Percentiles rank a stretch among this genome's conserved stretches.
phyloP scores from a whole-genome alignment of 116 monocot species.

The Cymodocea nodosa region DNA sequence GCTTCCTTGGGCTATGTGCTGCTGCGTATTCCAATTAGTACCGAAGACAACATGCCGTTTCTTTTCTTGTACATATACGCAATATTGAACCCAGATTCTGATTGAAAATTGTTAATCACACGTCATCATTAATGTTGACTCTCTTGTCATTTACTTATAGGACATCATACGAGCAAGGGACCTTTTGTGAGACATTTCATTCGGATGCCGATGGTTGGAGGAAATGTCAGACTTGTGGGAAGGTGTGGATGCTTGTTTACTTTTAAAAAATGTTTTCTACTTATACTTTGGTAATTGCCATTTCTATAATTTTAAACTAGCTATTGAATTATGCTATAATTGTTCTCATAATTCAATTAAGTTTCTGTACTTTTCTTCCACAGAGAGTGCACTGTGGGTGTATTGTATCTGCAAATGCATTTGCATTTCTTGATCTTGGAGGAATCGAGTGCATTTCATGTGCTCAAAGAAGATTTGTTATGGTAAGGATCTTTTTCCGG shows the following conservation, averaged over 20 bases:
- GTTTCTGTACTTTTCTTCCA: not conserved
- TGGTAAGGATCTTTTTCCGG: conserved; percentile 17
- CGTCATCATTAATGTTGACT: no score
- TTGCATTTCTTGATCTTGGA: conserved; percentile 59
- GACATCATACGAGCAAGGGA: conserved; percentile 56
- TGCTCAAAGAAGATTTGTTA: conserved; percentile 29
- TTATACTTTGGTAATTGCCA: no score
- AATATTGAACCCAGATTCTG: no score
- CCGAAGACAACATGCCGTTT: no score
- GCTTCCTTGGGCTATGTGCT: no score
- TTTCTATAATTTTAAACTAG: not conserved
- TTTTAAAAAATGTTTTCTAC: no score
- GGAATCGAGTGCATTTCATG: conserved; percentile 73
- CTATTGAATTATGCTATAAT: not conserved
- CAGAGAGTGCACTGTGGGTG: conserved; percentile 93
- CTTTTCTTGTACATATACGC: no score
- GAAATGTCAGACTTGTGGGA: conserved; percentile 74
- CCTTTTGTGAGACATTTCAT: conserved; percentile 81
- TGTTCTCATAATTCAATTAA: not conserved
- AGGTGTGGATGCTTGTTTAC: conserved; percentile 26
- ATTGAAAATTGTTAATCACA: no score
- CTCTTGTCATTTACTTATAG: conserved; percentile 12
- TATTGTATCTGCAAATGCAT: conserved; percentile 45
- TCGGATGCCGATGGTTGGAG: conserved; percentile 72
- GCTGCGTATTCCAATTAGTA: no score